These are phyloP conservation scores for Scolecobasidium constrictum DNA, from an alignment of 2,329 filamentous ascomycete genomes.

Conservation along the genomic window DNA sequence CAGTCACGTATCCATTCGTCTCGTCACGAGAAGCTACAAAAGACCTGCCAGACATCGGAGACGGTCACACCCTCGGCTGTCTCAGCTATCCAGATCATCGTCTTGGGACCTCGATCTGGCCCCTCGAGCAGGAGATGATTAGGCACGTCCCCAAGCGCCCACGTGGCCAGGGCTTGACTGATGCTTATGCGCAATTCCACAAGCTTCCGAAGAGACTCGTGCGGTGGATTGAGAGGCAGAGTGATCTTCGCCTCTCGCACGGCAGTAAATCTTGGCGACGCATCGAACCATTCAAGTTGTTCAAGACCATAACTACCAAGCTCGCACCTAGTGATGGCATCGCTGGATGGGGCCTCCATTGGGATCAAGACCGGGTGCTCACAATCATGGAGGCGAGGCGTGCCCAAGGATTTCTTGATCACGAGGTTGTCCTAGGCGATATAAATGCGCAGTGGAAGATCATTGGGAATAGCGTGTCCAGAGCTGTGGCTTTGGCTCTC, in stretches of 20 bases:
- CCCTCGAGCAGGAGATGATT: not conserved
- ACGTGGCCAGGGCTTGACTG: not conserved
- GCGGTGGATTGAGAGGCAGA: not conserved
- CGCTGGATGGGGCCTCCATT: constrained; percentile 50
- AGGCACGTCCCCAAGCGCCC: not conserved
- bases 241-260: not conserved
- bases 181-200: not conserved
- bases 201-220: not conserved
- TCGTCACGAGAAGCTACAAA: constrained; percentile 42
- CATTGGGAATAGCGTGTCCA: constrained; percentile 67
- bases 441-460: constrained; percentile 49
- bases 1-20: constrained; percentile 51
- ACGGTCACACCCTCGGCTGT: constrained; percentile 51
- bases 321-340: constrained; percentile 43
- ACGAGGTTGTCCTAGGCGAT: constrained; percentile 57
- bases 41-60: constrained; percentile 53
- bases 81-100: constrained; percentile 60
- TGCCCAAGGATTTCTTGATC: constrained; percentile 59
- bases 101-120: constrained; percentile 12
- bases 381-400: constrained; percentile 57
- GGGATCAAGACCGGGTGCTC: constrained; percentile 49
- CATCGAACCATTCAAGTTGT: constrained; percentile 36
- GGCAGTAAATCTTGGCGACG: not conserved
- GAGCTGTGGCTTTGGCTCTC: constrained; percentile 54
- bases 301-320: constrained; percentile 53